Percentiles rank a stretch among this genome's conserved stretches.
Conservation (phyloP, 1,284 basidiomycete genomes). For the Bjerkandera adusta region DNA sequence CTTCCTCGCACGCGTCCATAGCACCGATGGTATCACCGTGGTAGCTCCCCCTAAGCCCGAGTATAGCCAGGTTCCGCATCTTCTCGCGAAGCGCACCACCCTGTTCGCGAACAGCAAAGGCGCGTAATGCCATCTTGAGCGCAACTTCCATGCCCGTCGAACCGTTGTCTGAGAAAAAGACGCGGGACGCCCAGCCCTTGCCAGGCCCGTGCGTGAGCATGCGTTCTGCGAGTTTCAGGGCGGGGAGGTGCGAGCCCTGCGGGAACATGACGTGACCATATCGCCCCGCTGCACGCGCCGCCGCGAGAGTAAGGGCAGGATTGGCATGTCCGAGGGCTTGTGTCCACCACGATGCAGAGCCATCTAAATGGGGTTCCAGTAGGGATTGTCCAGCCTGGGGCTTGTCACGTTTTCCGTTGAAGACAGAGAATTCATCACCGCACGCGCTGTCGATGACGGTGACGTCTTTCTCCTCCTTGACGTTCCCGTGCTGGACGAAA, state of each 20-base stretch:
- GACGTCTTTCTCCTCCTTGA: slow-evolving; percentile 70
- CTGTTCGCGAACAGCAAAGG: slow-evolving; percentile 53
- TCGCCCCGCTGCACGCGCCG: slow-evolving; percentile 86
- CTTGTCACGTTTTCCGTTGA: slow-evolving; percentile 36
- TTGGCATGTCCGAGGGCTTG: slow-evolving; percentile 89
- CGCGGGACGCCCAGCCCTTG: slow-evolving; percentile 86
- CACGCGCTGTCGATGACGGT: slow-evolving; percentile 92
- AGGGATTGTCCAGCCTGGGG: slow-evolving; percentile 35
- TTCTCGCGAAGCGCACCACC: slow-evolving; percentile 25
- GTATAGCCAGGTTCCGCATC: slow-evolving; percentile 70
- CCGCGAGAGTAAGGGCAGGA: slow-evolving; percentile 79
- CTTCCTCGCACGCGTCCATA: slow-evolving; percentile 94
- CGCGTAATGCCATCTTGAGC: slow-evolving; percentile 93
- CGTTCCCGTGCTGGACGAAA: slow-evolving; percentile 88
- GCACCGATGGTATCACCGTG: slow-evolving; percentile 98
- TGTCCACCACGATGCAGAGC: slow-evolving; percentile 98
- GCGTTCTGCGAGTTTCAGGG: slow-evolving; percentile 75
- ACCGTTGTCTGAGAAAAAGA: slow-evolving; percentile 94
- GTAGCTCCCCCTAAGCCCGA: slow-evolving; percentile 93
- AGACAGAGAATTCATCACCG: slow-evolving; percentile 83
- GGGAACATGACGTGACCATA: slow-evolving; percentile 99
- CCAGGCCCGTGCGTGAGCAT: slow-evolving; percentile 74
- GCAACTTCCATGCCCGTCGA: slow-evolving; percentile 96
- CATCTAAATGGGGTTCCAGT: slow-evolving; percentile 79
- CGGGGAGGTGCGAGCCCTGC: slow-evolving; percentile 83